Evolutionary conservation across 2,329 filamentous ascomycete species (phyloP).

Genomic region (Pseudogymnoascus verrucosus): DNA sequence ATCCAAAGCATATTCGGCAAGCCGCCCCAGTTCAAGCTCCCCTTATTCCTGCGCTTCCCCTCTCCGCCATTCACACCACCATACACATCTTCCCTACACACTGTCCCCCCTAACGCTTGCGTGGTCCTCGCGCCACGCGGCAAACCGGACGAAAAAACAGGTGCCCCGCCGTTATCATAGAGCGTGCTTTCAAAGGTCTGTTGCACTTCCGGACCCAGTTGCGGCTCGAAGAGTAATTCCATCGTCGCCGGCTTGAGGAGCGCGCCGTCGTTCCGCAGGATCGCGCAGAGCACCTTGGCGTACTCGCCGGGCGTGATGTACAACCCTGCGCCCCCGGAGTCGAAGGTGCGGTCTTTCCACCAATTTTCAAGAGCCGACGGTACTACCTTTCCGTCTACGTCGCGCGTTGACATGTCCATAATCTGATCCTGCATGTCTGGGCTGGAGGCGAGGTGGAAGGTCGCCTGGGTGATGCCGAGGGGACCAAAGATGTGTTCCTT

Average conservation of each 20-base stretch:
- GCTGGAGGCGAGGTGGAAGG: conserved; percentile 16
- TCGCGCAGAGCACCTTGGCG: conserved; percentile 34
- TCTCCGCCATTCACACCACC: conserved; percentile 92
- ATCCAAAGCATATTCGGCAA: conserved; percentile 75
- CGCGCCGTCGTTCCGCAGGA: conserved; percentile 40
- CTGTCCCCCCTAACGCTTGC: conserved; percentile 83
- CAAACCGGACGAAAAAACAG: conserved; percentile 70
- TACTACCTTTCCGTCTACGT: not conserved
- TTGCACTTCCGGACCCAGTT: conserved; percentile 25
- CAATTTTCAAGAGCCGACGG: not conserved
- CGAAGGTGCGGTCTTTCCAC: not conserved
- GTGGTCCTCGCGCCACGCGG: conserved; percentile 82
- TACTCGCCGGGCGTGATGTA: conserved; percentile 32
- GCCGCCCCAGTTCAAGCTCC: conserved; percentile 88
- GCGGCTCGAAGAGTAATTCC: conserved; percentile 37
- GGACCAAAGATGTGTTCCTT: conserved; percentile 40
- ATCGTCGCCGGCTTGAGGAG: conserved; percentile 35
- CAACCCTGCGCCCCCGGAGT: conserved; percentile 30
- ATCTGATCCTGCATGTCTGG: conserved; percentile 10
- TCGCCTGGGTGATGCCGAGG: conserved; percentile 29
- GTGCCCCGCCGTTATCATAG: conserved; percentile 69
- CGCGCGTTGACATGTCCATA: conserved; percentile 14
- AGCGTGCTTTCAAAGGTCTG: conserved; percentile 34
- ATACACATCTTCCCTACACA: conserved; percentile 97
- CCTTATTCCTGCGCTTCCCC: conserved; percentile 78